Evolutionary conservation across 192 early-diverging fungal species (phyloP), one percentile per base, ranked within the genome.

Genomic region (Piromyces sp.): DNA sequence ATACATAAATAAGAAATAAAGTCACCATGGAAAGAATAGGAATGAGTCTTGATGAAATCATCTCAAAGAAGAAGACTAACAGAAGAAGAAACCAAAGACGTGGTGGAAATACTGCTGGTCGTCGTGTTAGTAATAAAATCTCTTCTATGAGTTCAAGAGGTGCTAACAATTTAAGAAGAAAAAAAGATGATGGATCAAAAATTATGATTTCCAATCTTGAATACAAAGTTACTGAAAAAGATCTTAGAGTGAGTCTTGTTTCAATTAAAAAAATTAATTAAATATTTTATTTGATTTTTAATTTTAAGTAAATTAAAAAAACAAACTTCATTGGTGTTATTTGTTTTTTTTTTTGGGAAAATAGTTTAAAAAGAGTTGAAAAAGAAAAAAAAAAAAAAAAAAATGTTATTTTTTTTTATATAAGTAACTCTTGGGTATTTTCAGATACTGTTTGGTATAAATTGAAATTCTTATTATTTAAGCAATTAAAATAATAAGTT

Each of bases 131-230:
- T 5, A 68, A 5, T 9, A 68, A 68, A n/a, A 2, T 68, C 11
- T 68, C 51, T 0, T n/a, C 3, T 68, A 11, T 68, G n/a, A 68
- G 26, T 68, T 15, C 17, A 15, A 68, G 51, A 68, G n/a, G 22
- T 9, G 2, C 26, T 11, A 68, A n/a, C n/a, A 17, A 33, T 33
- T 9, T 0, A n/a, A 68, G 26, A 68, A n/a, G 51, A 68, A 68
- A 68, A 9, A 68, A 26, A 19, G 51, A 68, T 68, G 51, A 68
- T n/a, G 51, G 51, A 68, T 68, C 51, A 68, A 68, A 68, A 68
- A 68, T 89, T 79, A 84, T 89, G 81, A 86, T 89, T 81, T 88
- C 89, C 33, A 89, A 89, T 86, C 87, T 89, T 78, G 88, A 87
- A 81, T 84, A 86, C 84, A 89, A 85, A 79, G 89, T 89, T 81